These are phyloP conservation scores for Penicillium sp. DNA, from an alignment of 2,329 filamentous ascomycete genomes.

Conservation along the genomic window DNA sequence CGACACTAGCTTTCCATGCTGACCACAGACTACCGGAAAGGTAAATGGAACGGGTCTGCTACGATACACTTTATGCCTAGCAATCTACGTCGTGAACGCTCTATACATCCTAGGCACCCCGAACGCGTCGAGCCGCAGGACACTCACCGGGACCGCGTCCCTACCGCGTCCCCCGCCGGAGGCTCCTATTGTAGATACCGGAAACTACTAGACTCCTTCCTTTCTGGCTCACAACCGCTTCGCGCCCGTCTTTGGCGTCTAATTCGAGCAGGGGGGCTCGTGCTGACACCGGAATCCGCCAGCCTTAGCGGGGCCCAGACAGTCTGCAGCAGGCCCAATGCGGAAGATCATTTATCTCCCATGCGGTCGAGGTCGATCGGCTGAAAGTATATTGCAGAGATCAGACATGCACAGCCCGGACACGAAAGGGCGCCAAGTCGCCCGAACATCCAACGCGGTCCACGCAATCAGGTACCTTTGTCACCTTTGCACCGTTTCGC, in stretches of 20 bases:
- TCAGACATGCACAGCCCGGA: conserved; percentile 2
- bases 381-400: conserved; percentile 8
- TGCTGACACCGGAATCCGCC: conserved; percentile 5
- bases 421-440: conserved; percentile 4
- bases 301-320: conserved; percentile 9
- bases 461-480: conserved; percentile 17
- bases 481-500: background rate
- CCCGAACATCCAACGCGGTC: conserved; percentile 3
- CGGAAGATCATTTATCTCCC: conserved; percentile 12
- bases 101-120: background rate
- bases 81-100: background rate
- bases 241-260: conserved; percentile 20
- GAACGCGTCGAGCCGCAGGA: background rate
- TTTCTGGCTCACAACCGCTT: conserved; percentile 5
- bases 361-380: conserved; percentile 6
- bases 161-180: no score
- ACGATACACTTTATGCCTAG: background rate
- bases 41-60: background rate
- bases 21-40: background rate
- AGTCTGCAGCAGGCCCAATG: conserved; percentile 21
- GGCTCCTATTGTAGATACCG: no score
- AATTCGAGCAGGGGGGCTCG: conserved; percentile 7
- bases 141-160: no score
- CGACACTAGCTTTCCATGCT: background rate
- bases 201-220: conserved; percentile 4